phyloP scores from a whole-genome alignment of 2,329 filamentous ascomycete genomes.

The Colletotrichum echinochloae region DNA sequence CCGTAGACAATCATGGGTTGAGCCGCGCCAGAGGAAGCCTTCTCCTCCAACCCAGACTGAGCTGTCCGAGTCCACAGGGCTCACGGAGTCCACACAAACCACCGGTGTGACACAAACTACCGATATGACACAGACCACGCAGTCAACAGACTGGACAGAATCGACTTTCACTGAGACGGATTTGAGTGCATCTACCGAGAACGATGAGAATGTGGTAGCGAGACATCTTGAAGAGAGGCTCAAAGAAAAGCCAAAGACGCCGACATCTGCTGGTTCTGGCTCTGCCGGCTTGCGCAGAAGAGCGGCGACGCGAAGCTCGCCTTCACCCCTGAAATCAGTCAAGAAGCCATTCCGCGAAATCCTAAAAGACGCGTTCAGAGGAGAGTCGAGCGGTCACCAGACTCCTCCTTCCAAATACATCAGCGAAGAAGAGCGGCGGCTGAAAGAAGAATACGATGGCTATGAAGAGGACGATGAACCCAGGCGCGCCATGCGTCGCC shows the following conservation, averaged over 20 bases:
- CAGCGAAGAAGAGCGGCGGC: constrained; percentile 57
- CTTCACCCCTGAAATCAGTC: constrained; percentile 61
- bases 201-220: constrained; percentile 33
- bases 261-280: constrained; percentile 53
- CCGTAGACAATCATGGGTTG: constrained; percentile 45
- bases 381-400: constrained; percentile 65
- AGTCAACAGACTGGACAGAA: constrained; percentile 36
- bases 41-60: constrained; percentile 45
- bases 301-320: constrained; percentile 63
- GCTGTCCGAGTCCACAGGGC: constrained; percentile 30
- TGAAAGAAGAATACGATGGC: constrained; percentile 44
- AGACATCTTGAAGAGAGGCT: constrained; percentile 32
- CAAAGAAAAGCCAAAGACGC: constrained; percentile 46
- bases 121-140: constrained; percentile 30
- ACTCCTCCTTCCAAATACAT: constrained; percentile 61
- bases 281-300: constrained; percentile 63
- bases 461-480: constrained; percentile 43
- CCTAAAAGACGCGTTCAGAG: constrained; percentile 71
- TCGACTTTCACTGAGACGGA: constrained; percentile 31
- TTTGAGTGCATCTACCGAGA: constrained; percentile 32
- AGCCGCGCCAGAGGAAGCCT: constrained; percentile 42
- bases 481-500: constrained; percentile 43
- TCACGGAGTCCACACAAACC: constrained; percentile 34
- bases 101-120: constrained; percentile 31
- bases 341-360: constrained; percentile 69